phyloP scores from a whole-genome alignment of 1,284 basidiomycete species.

The Prillingera fragicola region DNA sequence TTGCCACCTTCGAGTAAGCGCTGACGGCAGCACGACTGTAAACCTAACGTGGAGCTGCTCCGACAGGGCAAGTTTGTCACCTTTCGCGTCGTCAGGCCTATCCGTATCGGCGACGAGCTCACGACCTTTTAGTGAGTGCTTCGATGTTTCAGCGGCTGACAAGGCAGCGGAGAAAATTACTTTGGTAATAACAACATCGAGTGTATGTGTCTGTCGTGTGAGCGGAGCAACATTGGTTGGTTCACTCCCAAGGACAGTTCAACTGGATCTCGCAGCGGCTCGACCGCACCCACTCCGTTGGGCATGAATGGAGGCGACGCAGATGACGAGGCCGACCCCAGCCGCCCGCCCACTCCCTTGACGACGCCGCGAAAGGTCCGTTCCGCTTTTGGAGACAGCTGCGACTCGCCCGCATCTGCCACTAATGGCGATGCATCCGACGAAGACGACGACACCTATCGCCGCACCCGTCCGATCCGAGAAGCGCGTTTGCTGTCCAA shows the following conservation, averaged over 20 bases:
- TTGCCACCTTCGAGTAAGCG: neutral
- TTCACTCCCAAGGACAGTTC: conserved; percentile 21
- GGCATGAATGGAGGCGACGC: conserved; percentile 5
- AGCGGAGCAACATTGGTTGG: conserved; percentile 22
- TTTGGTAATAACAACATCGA: conserved; percentile 39
- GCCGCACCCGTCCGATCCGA: conserved; percentile 9
- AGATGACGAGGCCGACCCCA: conserved; percentile 6
- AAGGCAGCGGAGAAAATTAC: conserved; percentile 34
- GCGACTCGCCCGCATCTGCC: neutral
- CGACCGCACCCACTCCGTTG: conserved; percentile 12
- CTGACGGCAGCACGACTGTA: conserved; percentile 41
- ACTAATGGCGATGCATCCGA: neutral
- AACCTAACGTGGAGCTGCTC: conserved; percentile 44
- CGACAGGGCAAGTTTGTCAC: conserved; percentile 40
- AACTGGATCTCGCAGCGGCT: conserved; percentile 13
- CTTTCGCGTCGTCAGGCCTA: conserved; percentile 32
- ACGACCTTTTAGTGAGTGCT: conserved; percentile 43
- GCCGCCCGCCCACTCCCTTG: too few relatives aligned
- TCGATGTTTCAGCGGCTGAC: neutral
- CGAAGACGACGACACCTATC: conserved; percentile 17
- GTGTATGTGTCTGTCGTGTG: conserved; percentile 42
- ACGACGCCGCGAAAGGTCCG: conserved; percentile 6
- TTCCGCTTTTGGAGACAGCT: neutral
- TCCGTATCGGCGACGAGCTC: conserved; percentile 44
- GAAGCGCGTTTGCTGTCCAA: conserved; percentile 27